phyloP scores from a whole-genome alignment of 352 stramenopile genomes.

The Pythium aristosporum region DNA sequence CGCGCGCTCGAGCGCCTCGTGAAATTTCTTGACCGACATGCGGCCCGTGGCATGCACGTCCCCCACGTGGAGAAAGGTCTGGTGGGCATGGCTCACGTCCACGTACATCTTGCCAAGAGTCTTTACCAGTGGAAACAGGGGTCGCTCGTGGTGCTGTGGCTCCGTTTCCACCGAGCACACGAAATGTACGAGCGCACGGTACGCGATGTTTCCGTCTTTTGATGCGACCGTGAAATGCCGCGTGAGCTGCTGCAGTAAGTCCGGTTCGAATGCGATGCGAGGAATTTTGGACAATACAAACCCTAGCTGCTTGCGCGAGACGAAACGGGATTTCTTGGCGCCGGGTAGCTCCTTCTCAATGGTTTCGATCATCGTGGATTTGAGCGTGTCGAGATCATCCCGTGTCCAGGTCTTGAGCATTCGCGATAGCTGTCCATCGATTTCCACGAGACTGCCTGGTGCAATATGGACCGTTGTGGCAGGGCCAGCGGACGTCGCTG shows the following conservation, averaged over 20 bases:
- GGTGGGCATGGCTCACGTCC: slow-evolving; percentile 31
- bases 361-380: slow-evolving; percentile 34
- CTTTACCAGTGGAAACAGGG: slow-evolving; percentile 29
- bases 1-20: slow-evolving; percentile 37
- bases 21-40: slow-evolving; percentile 49
- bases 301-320: slow-evolving; percentile 51
- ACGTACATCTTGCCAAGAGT: slow-evolving; percentile 31
- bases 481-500: neutral
- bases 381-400: slow-evolving; percentile 38
- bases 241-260: slow-evolving; percentile 40
- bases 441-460: slow-evolving; percentile 6
- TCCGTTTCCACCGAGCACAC: slow-evolving; percentile 42
- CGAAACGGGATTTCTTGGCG: slow-evolving; percentile 25
- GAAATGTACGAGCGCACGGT: slow-evolving; percentile 45
- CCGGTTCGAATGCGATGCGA: slow-evolving; percentile 40
- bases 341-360: slow-evolving; percentile 42
- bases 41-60: slow-evolving; percentile 45
- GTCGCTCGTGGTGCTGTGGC: slow-evolving; percentile 28
- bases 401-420: slow-evolving; percentile 41
- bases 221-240: slow-evolving; percentile 39
- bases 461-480: neutral
- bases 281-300: slow-evolving; percentile 53
- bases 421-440: slow-evolving; percentile 38
- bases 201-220: slow-evolving; percentile 30
- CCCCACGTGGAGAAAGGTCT: slow-evolving; percentile 42